Conservation (phyloP, 2,329 filamentous ascomycete genomes). For the Talaromyces verruculosus region DNA sequence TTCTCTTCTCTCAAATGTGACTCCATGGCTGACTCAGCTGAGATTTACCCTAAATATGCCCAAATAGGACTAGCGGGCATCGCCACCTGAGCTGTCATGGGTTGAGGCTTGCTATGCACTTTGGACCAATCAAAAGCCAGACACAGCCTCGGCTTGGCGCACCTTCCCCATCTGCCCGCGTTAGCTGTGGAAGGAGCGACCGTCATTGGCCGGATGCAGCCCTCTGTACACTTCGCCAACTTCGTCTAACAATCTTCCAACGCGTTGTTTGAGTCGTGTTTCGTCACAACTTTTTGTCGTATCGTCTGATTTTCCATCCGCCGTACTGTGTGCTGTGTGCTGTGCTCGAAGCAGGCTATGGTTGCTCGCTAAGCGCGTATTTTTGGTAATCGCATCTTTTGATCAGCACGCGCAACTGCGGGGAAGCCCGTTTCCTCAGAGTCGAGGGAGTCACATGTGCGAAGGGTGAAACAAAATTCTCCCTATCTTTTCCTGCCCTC, state of each 20-base stretch:
- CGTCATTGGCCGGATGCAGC: slow-evolving; percentile 1
- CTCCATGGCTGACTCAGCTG: background rate
- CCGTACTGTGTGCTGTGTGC: background rate
- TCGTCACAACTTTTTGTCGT: background rate
- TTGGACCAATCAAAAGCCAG: slow-evolving; percentile 1
- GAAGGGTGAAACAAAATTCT: background rate
- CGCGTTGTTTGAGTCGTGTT: background rate
- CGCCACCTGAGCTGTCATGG: slow-evolving; percentile 14
- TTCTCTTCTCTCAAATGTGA: background rate
- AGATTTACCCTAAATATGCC: background rate
- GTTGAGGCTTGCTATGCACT: background rate
- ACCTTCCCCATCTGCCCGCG: background rate
- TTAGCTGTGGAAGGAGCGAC: background rate
- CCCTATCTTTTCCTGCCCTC: background rate
- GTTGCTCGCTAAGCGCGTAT: background rate
- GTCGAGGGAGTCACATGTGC: slow-evolving; percentile 1
- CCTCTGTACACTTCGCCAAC: background rate
- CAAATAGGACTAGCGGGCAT: slow-evolving; percentile 3
- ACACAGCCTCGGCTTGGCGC: slow-evolving; percentile 17
- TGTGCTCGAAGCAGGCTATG: background rate
- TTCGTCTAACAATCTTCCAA: background rate
- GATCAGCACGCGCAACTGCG: background rate
- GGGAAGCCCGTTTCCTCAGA: slow-evolving; percentile 4
- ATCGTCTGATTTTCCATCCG: background rate
- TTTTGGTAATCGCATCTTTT: background rate